Percentiles rank a stretch among this genome's conserved stretches.
Evolutionary conservation across 2,329 filamentous ascomycete species (phyloP).

Genomic region (Triangularia setosa): DNA sequence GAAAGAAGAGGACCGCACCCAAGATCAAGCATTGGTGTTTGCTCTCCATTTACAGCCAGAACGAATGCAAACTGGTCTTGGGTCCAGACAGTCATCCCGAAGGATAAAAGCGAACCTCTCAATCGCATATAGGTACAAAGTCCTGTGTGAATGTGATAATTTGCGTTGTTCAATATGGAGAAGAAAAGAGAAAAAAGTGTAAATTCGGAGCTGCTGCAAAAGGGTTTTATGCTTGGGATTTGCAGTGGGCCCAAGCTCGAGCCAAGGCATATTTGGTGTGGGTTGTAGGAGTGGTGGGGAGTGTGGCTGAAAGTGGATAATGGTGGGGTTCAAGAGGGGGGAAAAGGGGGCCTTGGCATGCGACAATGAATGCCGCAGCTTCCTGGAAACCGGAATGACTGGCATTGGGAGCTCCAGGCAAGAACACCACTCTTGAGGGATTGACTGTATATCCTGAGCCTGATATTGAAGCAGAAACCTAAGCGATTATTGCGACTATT

Average conservation of each 20-base stretch:
- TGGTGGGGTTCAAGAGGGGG: neutral
- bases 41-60: conserved; percentile 45
- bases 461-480: neutral
- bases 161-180: conserved; percentile 45
- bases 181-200: conserved; percentile 27
- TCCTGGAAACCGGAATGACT: conserved; percentile 5
- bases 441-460: neutral
- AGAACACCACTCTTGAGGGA: neutral
- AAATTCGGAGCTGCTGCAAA: conserved; percentile 12
- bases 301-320: neutral
- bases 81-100: conserved; percentile 30
- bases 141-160: conserved; percentile 44
- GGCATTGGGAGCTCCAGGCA: neutral
- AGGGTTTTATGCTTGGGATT: conserved; percentile 17
- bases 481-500: neutral
- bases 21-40: conserved; percentile 46
- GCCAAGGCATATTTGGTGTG: neutral
- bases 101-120: conserved; percentile 35
- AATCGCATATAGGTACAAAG: conserved; percentile 33
- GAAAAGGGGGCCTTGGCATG: conserved; percentile 1
- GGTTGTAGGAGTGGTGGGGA: neutral
- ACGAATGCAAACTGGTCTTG: conserved; percentile 40
- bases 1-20: conserved; percentile 44
- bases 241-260: conserved; percentile 1
- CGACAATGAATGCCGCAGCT: conserved; percentile 1